phyloP scores from a whole-genome alignment of 176 grass and related monocot species.

The Thinopyrum elongatum region DNA sequence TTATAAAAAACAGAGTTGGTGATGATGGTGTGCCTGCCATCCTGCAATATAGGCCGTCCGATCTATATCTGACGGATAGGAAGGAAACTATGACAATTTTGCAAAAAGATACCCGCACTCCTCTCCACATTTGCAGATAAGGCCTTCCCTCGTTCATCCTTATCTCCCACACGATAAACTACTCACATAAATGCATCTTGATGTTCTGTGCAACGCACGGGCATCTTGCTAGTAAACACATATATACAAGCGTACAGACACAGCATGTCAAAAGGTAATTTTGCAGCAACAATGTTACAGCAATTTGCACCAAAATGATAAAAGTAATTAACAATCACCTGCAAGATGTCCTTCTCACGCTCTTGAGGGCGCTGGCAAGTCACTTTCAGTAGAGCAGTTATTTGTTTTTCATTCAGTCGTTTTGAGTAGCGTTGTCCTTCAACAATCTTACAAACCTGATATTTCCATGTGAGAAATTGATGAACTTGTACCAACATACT shows the following conservation, averaged over 20 bases:
- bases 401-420: constrained; percentile 91
- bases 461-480: constrained; percentile 9
- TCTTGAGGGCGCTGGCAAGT: constrained; percentile 88
- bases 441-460: constrained; percentile 91
- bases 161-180: no score
- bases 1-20: no score
- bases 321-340: constrained; percentile 40
- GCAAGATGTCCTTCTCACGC: constrained; percentile 77
- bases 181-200: no score
- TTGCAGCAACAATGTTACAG: neutral
- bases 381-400: constrained; percentile 86
- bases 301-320: neutral
- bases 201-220: no score
- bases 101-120: no score
- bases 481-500: constrained; percentile 23
- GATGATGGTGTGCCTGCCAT: no score
- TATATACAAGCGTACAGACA: neutral
- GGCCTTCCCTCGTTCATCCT: no score
- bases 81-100: no score
- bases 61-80: no score
- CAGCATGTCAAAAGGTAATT: neutral
- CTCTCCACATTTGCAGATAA: no score
- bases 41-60: no score
- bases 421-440: constrained; percentile 93
- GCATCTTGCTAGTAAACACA: neutral